These are phyloP conservation scores for Backusella luteola DNA, from an alignment of 192 early-diverging fungal species.

Conservation along the genomic window DNA sequence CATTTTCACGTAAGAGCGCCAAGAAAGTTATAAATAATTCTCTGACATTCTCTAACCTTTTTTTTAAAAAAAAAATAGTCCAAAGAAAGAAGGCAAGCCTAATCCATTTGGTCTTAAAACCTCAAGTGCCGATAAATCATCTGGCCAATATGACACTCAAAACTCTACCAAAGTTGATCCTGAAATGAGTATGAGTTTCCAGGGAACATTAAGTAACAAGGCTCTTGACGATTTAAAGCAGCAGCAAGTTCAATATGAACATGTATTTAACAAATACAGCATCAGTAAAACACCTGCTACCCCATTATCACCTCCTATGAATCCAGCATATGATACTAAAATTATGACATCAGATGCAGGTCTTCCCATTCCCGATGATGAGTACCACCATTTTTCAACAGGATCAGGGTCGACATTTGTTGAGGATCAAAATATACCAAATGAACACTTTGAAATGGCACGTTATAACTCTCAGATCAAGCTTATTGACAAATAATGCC, in stretches of 20 bases:
- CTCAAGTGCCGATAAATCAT: constrained; percentile 9
- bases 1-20: constrained; percentile 15
- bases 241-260: background rate
- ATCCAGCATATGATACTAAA: background rate
- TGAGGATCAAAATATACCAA: background rate
- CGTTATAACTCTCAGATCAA: background rate
- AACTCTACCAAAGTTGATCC: background rate
- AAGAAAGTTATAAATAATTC: background rate
- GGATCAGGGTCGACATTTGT: background rate
- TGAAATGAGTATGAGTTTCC: constrained; percentile 1
- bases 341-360: background rate
- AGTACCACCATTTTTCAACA: background rate
- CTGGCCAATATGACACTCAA: background rate
- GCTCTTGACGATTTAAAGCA: constrained; percentile 15
- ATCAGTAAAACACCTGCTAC: background rate
- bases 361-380: background rate
- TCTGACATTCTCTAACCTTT: background rate
- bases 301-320: background rate
- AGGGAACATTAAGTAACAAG: constrained; percentile 13
- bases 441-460: background rate
- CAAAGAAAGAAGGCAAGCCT: background rate
- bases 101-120: constrained; percentile 11
- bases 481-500: background rate
- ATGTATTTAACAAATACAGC: background rate
- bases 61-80: constrained; percentile 7